Evolutionary conservation across 2,329 filamentous ascomycete genomes (phyloP), one percentile per base, ranked within the genome.

Genomic region (Aspergillus aculeatinus): DNA sequence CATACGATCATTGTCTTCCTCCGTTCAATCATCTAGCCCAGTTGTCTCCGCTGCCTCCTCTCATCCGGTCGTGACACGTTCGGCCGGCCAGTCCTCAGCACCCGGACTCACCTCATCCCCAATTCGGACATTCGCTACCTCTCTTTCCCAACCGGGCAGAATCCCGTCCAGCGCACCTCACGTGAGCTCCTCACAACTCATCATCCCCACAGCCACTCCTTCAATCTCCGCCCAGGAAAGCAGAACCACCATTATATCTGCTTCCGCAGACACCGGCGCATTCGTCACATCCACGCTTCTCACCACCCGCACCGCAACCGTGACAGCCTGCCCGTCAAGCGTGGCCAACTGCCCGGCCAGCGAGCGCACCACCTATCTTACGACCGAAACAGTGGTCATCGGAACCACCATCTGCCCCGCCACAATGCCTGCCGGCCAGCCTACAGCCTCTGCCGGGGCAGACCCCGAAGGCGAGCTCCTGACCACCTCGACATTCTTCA

Each of bases 141-240:
- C 39, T 6, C 5, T 12, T 9, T 44, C n/a, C 3, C 39, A n/a
- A 16, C 39, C n/a, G 16, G 39, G 14, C 16, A 16, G 6, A 9
- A 3, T n/a, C 14, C 16, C 39, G 5, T 44, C 39, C 5, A 44
- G 39, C 6, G 4, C 16, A 3, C 33, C 33, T 1, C 2, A 12
- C 2, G 5, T 35, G 4, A 3, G 33, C 0, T 1, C 33, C 1
- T 35, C 3, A 5, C 33, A 35, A 35, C 0, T 3, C 5, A 16
- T 12, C 33, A 29, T 29, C 33, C 33, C 33, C 0, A 3, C 14
- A 16, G 33, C 6, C 33, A 35, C 39, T 19, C 39, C 39, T 19
- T 12, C 39, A 1, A n/a, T 29, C 27, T 29, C 39, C 1, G 3
- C 1, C 39, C 14, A 19, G 0, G 39, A 16, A 1, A 19, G 14